Evolutionary conservation across 73 alveolate genomes (phyloP), one percentile per base, ranked within the genome.

Genomic region (Urostyla sp.): DNA sequence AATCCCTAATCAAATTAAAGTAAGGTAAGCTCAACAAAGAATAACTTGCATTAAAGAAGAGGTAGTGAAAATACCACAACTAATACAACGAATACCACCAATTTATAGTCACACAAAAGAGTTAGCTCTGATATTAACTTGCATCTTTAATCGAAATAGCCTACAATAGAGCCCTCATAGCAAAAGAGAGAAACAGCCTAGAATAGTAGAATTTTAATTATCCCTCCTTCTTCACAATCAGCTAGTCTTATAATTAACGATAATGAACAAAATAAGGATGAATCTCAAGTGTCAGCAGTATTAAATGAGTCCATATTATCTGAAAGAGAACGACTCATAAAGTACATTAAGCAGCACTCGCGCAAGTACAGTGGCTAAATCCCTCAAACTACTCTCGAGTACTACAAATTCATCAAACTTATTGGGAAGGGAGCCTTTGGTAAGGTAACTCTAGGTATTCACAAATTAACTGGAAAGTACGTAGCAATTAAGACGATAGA

Each of bases 371-470:
- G 52, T 69, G 84, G n/a, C n/a, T n/a, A 67, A 44, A 38, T 54
- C 0, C 90, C 90, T 0, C 84, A 76, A 21, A 80, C 90, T 20
- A 69, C 90, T 0, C 84, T 80, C 16, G 91, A 82, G 23, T 72
- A 75, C 75, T 81, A 58, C 50, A 72, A 43, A 26, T 55, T 87
- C 52, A 81, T 49, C 1, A 82, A 82, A 40, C 54, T 95, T n/a
- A 92, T 96, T 18, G 99, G 99, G 16, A 87, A 95, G 61, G 99
- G 99, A 20, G 99, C 99, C 8, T 95, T 94, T 73, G 98, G 98
- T 10, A 96, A 96, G 72, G 99, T 96, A 0, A 92, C 93, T 74
- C 83, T 96, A 15, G 99, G 98, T 0, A 80, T 96, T 44, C 95
- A 96, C 80, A 90, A 87, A 37, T 92, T 97, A 36, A 97, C 99